Evolutionary conservation across 75 land plant genomes (phyloP).

Genomic region (Cupressus sempervirens): DNA sequence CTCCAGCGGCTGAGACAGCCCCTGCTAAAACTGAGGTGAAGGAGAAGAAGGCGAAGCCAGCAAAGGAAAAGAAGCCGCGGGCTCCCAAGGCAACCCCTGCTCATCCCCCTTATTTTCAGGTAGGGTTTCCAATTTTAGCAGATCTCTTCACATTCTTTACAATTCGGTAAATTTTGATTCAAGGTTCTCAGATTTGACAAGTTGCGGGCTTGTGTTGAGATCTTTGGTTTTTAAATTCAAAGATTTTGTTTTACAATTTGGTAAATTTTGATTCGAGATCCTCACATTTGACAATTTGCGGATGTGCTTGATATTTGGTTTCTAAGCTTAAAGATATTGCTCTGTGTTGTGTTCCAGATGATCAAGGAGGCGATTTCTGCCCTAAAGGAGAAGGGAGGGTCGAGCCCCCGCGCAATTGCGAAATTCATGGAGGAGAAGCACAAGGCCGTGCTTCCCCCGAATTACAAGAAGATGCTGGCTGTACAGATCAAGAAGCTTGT

Average conservation of each 20-base stretch:
- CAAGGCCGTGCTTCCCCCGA: slow-evolving; percentile 41
- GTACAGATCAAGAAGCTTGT: slow-evolving; percentile 44
- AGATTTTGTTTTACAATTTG: background rate
- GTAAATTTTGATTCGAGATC: slow-evolving; percentile 1
- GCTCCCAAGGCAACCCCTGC: slow-evolving; percentile 28
- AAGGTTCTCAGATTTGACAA: background rate
- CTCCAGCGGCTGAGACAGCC: background rate
- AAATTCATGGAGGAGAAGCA: slow-evolving; percentile 70
- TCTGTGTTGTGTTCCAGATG: slow-evolving; percentile 37
- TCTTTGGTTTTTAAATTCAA: background rate
- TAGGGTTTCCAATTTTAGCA: background rate
- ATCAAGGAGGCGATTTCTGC: slow-evolving; percentile 61
- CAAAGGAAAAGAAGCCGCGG: slow-evolving; percentile 36
- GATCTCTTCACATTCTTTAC: background rate
- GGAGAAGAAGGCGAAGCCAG: slow-evolving; percentile 16
- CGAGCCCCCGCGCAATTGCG: slow-evolving; percentile 67
- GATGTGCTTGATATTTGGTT: background rate
- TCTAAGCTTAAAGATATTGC: background rate
- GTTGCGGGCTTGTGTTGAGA: background rate
- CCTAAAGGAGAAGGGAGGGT: slow-evolving; percentile 58
- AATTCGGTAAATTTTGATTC: background rate
- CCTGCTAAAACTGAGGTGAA: background rate
- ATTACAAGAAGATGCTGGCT: slow-evolving; percentile 47
- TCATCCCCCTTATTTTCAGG: slow-evolving; percentile 86
- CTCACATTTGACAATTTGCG: background rate